Evolutionary conservation across 2,329 filamentous ascomycete species (phyloP).

Genomic region (Claviceps cyperi): DNA sequence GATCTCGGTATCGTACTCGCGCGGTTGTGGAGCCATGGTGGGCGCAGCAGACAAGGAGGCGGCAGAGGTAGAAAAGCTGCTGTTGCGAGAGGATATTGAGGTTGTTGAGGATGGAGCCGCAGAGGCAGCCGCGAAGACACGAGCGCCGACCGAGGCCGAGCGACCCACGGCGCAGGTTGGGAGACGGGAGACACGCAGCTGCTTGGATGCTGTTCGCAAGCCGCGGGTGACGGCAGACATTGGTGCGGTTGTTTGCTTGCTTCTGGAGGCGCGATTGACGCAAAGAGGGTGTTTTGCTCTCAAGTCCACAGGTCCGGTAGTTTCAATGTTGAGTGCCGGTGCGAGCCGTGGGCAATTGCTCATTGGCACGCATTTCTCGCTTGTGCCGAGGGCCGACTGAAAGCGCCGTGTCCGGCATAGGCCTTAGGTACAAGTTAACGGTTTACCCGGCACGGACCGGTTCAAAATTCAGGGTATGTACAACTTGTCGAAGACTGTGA

Average conservation of each 20-base stretch:
- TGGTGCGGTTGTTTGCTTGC: neutral
- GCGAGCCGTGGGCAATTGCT: conserved; percentile 4
- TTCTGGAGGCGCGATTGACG: conserved; percentile 1
- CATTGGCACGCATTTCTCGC: no score
- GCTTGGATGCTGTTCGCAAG: conserved; percentile 39
- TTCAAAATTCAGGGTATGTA: no score
- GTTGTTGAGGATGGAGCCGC: conserved; percentile 8
- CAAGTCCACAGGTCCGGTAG: neutral
- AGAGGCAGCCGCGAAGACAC: conserved; percentile 16
- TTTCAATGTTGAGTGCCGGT: conserved; percentile 2
- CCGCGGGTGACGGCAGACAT: conserved; percentile 41
- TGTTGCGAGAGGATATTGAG: conserved; percentile 12
- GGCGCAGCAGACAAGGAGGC: conserved; percentile 33
- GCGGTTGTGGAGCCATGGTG: conserved; percentile 33
- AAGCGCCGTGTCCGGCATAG: no score
- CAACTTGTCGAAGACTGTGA: no score
- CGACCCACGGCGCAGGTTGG: conserved; percentile 6
- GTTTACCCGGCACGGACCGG: no score
- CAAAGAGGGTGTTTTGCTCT: neutral
- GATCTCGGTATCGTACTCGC: conserved; percentile 81
- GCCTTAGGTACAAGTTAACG: no score
- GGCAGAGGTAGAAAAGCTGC: conserved; percentile 35
- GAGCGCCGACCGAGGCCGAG: conserved; percentile 13
- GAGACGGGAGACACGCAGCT: conserved; percentile 31
- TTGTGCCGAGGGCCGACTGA: no score